A percentile compares a stretch with the other conserved stretches of the same genome.
Evolutionary conservation across 2,329 filamentous ascomycete species (phyloP).

Genomic region (Fusarium chaquense): DNA sequence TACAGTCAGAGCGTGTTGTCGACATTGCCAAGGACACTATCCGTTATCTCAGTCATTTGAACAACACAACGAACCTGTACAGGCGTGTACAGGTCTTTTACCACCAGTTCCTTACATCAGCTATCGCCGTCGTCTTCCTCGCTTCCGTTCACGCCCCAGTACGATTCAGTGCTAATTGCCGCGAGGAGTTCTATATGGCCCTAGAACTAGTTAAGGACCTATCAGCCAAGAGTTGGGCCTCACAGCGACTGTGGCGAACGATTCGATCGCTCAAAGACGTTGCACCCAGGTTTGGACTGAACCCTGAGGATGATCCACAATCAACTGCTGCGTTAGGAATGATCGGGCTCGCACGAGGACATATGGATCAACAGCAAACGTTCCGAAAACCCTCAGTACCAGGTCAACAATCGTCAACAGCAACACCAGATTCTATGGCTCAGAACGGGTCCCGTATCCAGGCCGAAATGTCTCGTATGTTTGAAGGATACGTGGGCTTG

Average conservation of each 20-base stretch:
- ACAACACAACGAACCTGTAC: constrained; percentile 79
- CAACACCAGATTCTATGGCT: constrained; percentile 42
- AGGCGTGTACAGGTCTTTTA: constrained; percentile 79
- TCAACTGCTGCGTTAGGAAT: constrained; percentile 66
- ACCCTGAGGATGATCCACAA: constrained; percentile 61
- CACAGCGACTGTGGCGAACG: constrained; percentile 78
- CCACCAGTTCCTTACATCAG: constrained; percentile 82
- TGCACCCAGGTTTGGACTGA: constrained; percentile 75
- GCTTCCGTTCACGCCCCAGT: constrained; percentile 81
- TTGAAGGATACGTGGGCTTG: constrained; percentile 55
- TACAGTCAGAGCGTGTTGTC: constrained; percentile 79
- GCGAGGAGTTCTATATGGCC: constrained; percentile 83
- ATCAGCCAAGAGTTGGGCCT: constrained; percentile 77
- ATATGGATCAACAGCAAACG: constrained; percentile 47
- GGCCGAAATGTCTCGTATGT: constrained; percentile 65
- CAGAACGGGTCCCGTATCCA: constrained; percentile 65
- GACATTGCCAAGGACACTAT: constrained; percentile 83
- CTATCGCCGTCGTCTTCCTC: constrained; percentile 80
- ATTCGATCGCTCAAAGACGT: constrained; percentile 78
- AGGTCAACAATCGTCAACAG: constrained; percentile 40
- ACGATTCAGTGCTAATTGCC: constrained; percentile 74
- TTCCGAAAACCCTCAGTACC: constrained; percentile 50
- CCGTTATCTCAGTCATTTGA: constrained; percentile 75
- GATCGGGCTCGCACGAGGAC: constrained; percentile 64
- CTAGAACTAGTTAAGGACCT: constrained; percentile 80